Conservation (phyloP, 2,329 filamentous ascomycete species). For the Lecanicillium sp. region DNA sequence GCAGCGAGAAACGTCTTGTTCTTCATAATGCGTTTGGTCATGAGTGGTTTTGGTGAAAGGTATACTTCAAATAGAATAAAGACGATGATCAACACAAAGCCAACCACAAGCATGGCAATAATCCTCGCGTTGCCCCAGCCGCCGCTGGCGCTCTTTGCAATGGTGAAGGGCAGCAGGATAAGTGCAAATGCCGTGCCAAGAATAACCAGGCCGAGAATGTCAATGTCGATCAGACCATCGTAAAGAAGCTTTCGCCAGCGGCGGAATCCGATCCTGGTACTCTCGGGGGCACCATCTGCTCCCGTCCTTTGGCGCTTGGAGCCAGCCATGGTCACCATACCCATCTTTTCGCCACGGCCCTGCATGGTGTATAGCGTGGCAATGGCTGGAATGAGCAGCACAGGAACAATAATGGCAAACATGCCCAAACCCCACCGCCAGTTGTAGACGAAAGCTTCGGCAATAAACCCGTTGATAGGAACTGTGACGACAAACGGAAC, state of each 20-base stretch:
- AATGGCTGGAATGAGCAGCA: conserved; percentile 48
- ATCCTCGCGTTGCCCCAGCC: conserved; percentile 34
- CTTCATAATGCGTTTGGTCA: conserved; percentile 16
- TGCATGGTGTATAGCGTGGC: conserved; percentile 50
- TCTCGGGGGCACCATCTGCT: conserved; percentile 12
- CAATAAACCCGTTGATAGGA: conserved; percentile 33
- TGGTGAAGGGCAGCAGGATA: conserved; percentile 56
- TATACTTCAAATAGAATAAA: conserved; percentile 29
- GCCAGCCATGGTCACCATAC: conserved; percentile 32
- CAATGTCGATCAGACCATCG: conserved; percentile 47
- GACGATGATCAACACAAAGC: conserved; percentile 23
- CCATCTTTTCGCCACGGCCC: conserved; percentile 45
- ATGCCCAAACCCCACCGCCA: conserved; percentile 60
- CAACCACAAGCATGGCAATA: conserved; percentile 33
- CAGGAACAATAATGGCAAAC: conserved; percentile 53
- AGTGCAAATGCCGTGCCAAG: conserved; percentile 48
- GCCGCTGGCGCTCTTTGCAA: conserved; percentile 30
- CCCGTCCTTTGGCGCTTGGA: conserved; percentile 26
- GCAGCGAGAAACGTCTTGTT: conserved; percentile 23
- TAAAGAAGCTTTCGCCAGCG: conserved; percentile 14
- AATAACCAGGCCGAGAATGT: conserved; percentile 49
- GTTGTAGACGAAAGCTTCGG: conserved; percentile 27
- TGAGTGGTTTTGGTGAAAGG: conserved; percentile 18
- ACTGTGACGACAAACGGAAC: conserved; percentile 27
- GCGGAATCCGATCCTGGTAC: conserved; percentile 1